Percentiles rank a stretch among this genome's conserved stretches.
phyloP scores from a whole-genome alignment of 2,329 filamentous ascomycete species.

The Teratosphaeria zuluensis region DNA sequence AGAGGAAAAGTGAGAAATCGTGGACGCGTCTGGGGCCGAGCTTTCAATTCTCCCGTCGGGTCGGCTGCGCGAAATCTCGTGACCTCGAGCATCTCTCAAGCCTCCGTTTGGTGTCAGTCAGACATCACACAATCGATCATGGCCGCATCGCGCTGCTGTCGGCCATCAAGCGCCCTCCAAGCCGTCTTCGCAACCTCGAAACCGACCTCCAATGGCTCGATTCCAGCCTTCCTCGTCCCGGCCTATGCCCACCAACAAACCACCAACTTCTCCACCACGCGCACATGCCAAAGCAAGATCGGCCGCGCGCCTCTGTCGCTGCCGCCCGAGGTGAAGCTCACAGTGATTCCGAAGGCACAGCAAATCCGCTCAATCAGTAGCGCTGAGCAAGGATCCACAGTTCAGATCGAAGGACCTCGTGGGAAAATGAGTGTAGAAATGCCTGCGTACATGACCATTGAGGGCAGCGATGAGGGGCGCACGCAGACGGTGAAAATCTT shows the following conservation, averaged over 20 bases:
- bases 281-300: conserved; percentile 65
- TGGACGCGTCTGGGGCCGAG: background rate
- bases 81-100: background rate
- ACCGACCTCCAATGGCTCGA: conserved; percentile 8
- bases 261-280: conserved; percentile 62
- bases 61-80: conserved; percentile 4
- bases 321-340: conserved; percentile 72
- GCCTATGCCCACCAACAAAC: conserved; percentile 46
- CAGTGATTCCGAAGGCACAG: conserved; percentile 49
- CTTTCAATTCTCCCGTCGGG: background rate
- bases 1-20: background rate
- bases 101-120: background rate
- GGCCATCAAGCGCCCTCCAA: conserved; percentile 15
- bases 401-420: conserved; percentile 72
- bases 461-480: conserved; percentile 53
- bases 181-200: conserved; percentile 5
- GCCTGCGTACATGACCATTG: conserved; percentile 67
- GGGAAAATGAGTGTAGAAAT: conserved; percentile 69
- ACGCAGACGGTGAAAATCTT: conserved; percentile 61
- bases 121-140: conserved; percentile 6
- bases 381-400: conserved; percentile 52
- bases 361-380: conserved; percentile 51
- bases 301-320: conserved; percentile 71
- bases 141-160: conserved; percentile 14
- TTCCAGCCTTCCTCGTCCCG: conserved; percentile 65